These are phyloP conservation scores for Perilla frutescens DNA, from an alignment of 257 asterid genomes.

Conservation along the genomic window DNA sequence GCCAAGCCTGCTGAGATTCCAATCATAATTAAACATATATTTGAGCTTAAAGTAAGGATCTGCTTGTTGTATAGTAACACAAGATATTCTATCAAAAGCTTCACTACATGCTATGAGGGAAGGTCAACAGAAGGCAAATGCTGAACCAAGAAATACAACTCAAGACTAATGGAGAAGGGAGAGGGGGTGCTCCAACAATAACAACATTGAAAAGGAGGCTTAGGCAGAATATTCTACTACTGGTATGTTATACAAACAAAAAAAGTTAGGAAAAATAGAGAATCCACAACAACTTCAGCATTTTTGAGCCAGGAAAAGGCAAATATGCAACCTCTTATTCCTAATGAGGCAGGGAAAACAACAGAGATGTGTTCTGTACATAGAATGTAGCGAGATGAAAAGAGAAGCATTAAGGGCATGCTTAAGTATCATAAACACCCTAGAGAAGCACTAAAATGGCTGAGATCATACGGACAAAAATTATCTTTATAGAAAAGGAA, in stretches of 20 bases:
- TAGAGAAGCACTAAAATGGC: neutral
- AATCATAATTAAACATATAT: conserved; percentile 8
- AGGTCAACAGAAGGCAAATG: conserved; percentile 21
- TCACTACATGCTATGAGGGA: conserved; percentile 14
- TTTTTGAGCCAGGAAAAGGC: neutral
- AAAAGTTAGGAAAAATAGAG: neutral
- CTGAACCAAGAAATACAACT: neutral
- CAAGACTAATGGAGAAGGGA: neutral
- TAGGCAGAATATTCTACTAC: neutral
- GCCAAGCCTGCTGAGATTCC: conserved; percentile 78
- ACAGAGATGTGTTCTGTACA: neutral
- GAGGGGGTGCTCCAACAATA: neutral
- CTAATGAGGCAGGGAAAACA: neutral
- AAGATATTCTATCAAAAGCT: conserved; percentile 22
- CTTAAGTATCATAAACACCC: neutral
- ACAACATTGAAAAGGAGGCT: neutral
- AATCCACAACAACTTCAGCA: neutral
- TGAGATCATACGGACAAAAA: conserved; percentile 1
- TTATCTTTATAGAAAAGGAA: neutral
- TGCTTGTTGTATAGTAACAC: conserved; percentile 1
- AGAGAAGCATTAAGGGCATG: conserved; percentile 5
- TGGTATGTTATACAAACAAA: neutral
- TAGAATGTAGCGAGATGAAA: conserved; percentile 1
- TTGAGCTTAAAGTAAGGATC: neutral
- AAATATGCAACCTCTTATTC: neutral